Percentiles rank a stretch among this genome's conserved stretches.
These are phyloP conservation scores for Blastobotrys aristatus DNA, from an alignment of 1,139 yeast genomes.

Conservation along the genomic window DNA sequence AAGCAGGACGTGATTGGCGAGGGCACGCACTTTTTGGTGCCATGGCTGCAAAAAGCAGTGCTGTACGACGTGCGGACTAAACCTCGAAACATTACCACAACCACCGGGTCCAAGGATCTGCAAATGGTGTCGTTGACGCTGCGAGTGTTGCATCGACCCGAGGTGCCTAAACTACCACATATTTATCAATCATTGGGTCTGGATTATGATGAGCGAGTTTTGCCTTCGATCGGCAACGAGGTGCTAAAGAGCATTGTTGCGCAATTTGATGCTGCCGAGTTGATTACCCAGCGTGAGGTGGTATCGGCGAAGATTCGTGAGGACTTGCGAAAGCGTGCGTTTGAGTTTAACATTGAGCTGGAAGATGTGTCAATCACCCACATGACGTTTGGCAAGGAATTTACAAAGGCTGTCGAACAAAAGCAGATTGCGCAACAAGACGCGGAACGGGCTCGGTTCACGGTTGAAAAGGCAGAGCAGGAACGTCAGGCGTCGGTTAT, in stretches of 20 bases:
- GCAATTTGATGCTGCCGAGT: slow-evolving; percentile 96
- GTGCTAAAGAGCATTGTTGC: slow-evolving; percentile 93
- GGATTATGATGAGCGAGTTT: slow-evolving; percentile 94
- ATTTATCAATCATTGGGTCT: slow-evolving; percentile 88
- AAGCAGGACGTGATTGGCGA: slow-evolving; percentile 84
- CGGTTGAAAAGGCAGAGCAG: slow-evolving; percentile 96
- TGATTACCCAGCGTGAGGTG: slow-evolving; percentile 94
- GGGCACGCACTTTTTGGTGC: slow-evolving; percentile 92
- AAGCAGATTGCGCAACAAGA: slow-evolving; percentile 99
- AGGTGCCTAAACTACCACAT: slow-evolving; percentile 69
- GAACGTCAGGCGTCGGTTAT: slow-evolving; percentile 92
- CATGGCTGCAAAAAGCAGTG: slow-evolving; percentile 93
- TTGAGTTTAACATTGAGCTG: slow-evolving; percentile 81
- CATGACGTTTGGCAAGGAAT: slow-evolving; percentile 94
- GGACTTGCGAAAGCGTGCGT: slow-evolving; percentile 79
- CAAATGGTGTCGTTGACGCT: slow-evolving; percentile 93
- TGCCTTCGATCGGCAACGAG: slow-evolving; percentile 96
- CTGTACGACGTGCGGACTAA: slow-evolving; percentile 86
- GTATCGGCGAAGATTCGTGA: slow-evolving; percentile 86
- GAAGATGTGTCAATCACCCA: slow-evolving; percentile 98
- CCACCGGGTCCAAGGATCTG: slow-evolving; percentile 95
- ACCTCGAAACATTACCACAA: slow-evolving; percentile 90
- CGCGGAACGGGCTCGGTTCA: slow-evolving; percentile 92
- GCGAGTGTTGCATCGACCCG: slow-evolving; percentile 93
- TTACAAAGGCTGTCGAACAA: slow-evolving; percentile 97